Conservation (phyloP, 2,329 filamentous ascomycete genomes). For the Beauveria brongniartii region DNA sequence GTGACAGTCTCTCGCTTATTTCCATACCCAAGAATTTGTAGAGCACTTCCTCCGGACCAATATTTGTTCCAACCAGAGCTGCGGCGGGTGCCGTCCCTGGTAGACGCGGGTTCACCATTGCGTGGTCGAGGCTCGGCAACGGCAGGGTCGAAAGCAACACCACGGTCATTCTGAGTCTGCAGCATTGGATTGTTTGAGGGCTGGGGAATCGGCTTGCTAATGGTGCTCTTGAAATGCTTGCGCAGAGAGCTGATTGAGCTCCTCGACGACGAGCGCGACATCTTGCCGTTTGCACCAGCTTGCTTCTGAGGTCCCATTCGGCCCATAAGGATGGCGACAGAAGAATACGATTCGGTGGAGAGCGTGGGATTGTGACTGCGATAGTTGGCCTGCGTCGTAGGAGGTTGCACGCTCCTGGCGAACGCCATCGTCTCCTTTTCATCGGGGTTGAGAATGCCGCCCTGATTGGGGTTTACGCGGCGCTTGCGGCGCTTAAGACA, state of each 20-base stretch:
- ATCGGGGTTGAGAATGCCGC: conserved; percentile 37
- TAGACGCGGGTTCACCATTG: conserved; percentile 22
- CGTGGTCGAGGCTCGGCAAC: conserved; percentile 28
- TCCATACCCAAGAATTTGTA: conserved; percentile 57
- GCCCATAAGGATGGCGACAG: conserved; percentile 59
- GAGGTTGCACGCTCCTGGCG: conserved; percentile 33
- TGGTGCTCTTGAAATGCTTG: conserved; percentile 54
- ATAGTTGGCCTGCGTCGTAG: conserved; percentile 29
- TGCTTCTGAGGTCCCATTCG: conserved; percentile 42
- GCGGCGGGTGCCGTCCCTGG: conserved; percentile 41
- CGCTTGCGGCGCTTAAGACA: conserved; percentile 48
- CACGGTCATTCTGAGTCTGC: conserved; percentile 33
- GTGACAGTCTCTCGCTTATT: conserved; percentile 41
- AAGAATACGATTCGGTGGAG: conserved; percentile 52
- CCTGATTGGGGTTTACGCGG: conserved; percentile 31
- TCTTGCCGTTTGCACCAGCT: conserved; percentile 38
- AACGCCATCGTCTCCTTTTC: conserved; percentile 51
- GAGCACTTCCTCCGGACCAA: conserved; percentile 64
- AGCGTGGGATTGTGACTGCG: conserved; percentile 44
- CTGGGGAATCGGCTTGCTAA: conserved; percentile 53
- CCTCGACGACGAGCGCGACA: conserved; percentile 45
- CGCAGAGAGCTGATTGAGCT: conserved; percentile 47
- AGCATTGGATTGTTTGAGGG: conserved; percentile 25
- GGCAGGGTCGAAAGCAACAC: conserved; percentile 30
- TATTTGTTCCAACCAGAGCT: conserved; percentile 73